Conservation (phyloP, 192 early-diverging fungal genomes). For the Spizellomyces punctatus region DNA sequence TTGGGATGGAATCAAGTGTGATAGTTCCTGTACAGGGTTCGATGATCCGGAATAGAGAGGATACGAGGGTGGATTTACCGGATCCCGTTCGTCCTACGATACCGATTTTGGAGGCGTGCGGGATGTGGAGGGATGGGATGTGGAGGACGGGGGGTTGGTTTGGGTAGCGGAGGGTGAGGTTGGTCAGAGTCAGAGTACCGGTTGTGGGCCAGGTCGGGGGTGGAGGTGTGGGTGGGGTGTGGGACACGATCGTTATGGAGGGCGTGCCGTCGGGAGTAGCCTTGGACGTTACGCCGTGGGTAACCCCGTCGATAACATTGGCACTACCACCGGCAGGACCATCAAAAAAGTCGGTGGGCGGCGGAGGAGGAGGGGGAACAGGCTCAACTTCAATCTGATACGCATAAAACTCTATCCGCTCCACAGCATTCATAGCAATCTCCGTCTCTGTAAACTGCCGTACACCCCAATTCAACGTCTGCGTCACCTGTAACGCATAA, state of each 20-base stretch:
- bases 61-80: conserved; percentile 51
- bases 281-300: conserved; percentile 1
- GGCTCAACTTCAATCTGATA: conserved; percentile 47
- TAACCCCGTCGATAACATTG: neutral
- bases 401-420: conserved; percentile 54
- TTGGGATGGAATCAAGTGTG: conserved; percentile 70
- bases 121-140: conserved; percentile 41
- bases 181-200: conserved; percentile 48
- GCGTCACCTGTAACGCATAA: conserved; percentile 82
- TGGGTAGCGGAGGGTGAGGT: conserved; percentile 50
- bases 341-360: neutral
- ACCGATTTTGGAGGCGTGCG: conserved; percentile 49
- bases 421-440: conserved; percentile 58
- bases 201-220: conserved; percentile 47
- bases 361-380: conserved; percentile 11
- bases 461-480: conserved; percentile 78
- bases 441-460: conserved; percentile 71
- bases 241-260: conserved; percentile 15
- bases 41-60: conserved; percentile 41
- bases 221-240: conserved; percentile 34
- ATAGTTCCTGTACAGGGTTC: conserved; percentile 57
- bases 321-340: neutral
- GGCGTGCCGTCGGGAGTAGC: neutral
- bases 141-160: conserved; percentile 53
- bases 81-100: conserved; percentile 57